Evolutionary conservation across 768 basidiomycete species (phyloP).

Genomic region (Suillus fuscotomentosus): DNA sequence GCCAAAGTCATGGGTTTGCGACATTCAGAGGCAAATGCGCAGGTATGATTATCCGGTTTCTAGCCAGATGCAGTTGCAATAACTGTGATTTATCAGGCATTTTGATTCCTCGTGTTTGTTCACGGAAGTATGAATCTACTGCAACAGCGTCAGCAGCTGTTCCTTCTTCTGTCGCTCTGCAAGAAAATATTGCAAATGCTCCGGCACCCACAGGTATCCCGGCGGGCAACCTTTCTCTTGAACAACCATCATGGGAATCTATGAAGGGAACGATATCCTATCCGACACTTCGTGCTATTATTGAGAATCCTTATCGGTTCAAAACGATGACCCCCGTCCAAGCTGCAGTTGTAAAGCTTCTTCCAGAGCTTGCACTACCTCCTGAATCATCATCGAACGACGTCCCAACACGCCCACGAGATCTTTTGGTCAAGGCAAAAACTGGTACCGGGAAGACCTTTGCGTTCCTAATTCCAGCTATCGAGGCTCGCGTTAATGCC

Average conservation of each 20-base stretch:
- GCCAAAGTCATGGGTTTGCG: slow-evolving; percentile 1
- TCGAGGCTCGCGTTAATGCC: slow-evolving; percentile 69
- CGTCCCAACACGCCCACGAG: slow-evolving; percentile 38
- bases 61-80: too few species aligned
- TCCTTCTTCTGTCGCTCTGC: neutral
- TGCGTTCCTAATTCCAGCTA: slow-evolving; percentile 83
- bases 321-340: slow-evolving; percentile 81
- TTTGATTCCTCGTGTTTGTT: neutral
- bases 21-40: neutral
- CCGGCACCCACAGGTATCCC: neutral
- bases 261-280: slow-evolving; percentile 39
- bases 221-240: neutral
- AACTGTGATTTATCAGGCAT: neutral
- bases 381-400: slow-evolving; percentile 33
- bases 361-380: slow-evolving; percentile 67
- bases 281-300: slow-evolving; percentile 58
- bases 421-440: slow-evolving; percentile 83
- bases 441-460: slow-evolving; percentile 91
- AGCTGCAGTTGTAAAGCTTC: slow-evolving; percentile 68
- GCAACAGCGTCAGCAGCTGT: neutral
- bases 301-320: slow-evolving; percentile 61
- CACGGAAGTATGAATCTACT: slow-evolving; percentile 5
- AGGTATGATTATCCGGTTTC: neutral
- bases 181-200: neutral
- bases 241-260: slow-evolving; percentile 28